Conservation (phyloP, 441 rosid genomes). For the Hura crepitans region DNA sequence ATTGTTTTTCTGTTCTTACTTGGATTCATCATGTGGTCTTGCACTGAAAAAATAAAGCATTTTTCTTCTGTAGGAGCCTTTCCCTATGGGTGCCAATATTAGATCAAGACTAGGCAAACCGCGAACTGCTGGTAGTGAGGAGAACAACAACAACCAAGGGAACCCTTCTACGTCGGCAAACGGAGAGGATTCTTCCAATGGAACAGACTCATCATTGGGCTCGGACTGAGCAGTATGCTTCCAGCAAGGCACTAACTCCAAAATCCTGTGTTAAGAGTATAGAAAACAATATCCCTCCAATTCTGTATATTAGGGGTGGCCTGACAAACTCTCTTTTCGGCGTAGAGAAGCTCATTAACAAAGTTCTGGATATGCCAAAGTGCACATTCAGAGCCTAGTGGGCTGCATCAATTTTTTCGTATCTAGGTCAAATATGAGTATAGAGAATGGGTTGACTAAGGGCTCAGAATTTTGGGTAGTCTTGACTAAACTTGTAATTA, state of each 20-base stretch:
- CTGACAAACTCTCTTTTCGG: slow-evolving; percentile 34
- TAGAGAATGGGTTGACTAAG: slow-evolving; percentile 31
- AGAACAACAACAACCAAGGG: slow-evolving; percentile 33
- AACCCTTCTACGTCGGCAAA: slow-evolving; percentile 29
- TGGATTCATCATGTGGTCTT: not conserved
- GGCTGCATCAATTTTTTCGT: slow-evolving; percentile 32
- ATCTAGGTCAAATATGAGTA: slow-evolving; percentile 25
- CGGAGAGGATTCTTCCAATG: slow-evolving; percentile 42
- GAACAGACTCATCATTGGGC: slow-evolving; percentile 33
- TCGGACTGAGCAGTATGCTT: slow-evolving; percentile 36
- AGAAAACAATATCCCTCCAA: slow-evolving; percentile 36
- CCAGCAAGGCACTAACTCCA: slow-evolving; percentile 42
- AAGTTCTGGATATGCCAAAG: slow-evolving; percentile 21
- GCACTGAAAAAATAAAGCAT: not conserved
- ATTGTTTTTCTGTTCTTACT: not conserved
- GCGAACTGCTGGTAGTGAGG: slow-evolving; percentile 31
- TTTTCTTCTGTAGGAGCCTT: slow-evolving; percentile 45
- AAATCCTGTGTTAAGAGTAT: slow-evolving; percentile 32
- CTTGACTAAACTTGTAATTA: slow-evolving; percentile 15
- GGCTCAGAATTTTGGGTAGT: slow-evolving; percentile 43
- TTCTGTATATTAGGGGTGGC: slow-evolving; percentile 53
- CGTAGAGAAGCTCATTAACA: slow-evolving; percentile 31
- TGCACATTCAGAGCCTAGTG: slow-evolving; percentile 28
- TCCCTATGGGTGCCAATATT: slow-evolving; percentile 56
- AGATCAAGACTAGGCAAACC: slow-evolving; percentile 55